Percentiles rank a stretch among this genome's conserved stretches.
These are phyloP conservation scores for Tetrapisispora fleetii DNA, from an alignment of 805 yeast genomes.

Conservation along the genomic window DNA sequence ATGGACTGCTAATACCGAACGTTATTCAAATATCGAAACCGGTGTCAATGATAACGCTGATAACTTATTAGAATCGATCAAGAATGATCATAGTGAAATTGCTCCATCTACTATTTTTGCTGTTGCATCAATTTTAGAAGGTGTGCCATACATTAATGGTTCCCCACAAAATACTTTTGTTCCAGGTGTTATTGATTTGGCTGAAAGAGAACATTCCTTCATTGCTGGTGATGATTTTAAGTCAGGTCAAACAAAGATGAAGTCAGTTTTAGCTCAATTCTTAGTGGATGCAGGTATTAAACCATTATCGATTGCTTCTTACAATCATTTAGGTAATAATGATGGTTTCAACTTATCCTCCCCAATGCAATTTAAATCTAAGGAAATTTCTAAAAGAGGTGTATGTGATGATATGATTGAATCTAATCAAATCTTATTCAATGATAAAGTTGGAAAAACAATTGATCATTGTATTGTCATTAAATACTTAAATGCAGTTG, in stretches of 20 bases:
- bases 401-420: constrained; percentile 93
- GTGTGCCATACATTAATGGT: constrained; percentile 86
- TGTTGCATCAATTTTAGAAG: constrained; percentile 82
- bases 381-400: constrained; percentile 86
- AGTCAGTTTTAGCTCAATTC: constrained; percentile 93
- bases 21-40: constrained; percentile 65
- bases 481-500: constrained; percentile 89
- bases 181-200: constrained; percentile 86
- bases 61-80: constrained; percentile 62
- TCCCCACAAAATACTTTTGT: constrained; percentile 97
- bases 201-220: constrained; percentile 63
- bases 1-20: constrained; percentile 97
- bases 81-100: constrained; percentile 70
- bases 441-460: constrained; percentile 49
- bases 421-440: constrained; percentile 71
- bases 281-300: constrained; percentile 95
- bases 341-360: constrained; percentile 90
- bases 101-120: constrained; percentile 94
- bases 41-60: constrained; percentile 88
- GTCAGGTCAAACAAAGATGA: constrained; percentile 91
- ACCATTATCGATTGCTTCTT: constrained; percentile 89
- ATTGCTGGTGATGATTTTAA: constrained; percentile 98
- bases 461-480: constrained; percentile 94
- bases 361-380: constrained; percentile 87
- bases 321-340: constrained; percentile 92